A percentile compares a stretch with the other conserved stretches of the same genome.
phyloP scores from a whole-genome alignment of 192 early-diverging fungal species.

The Linnemannia zychae region DNA sequence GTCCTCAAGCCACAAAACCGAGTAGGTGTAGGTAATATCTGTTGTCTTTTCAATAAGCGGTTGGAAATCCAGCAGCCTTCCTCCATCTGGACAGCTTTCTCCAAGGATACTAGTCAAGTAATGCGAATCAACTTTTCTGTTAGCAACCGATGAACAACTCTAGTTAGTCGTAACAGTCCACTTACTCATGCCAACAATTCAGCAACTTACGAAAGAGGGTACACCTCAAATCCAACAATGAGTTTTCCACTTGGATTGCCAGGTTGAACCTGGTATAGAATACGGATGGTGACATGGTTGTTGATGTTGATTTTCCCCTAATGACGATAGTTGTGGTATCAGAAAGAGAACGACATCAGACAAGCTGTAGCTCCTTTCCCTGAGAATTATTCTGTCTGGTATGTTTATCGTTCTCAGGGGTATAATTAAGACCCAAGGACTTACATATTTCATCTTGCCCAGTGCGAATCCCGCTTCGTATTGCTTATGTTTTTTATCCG shows the following conservation, averaged over 20 bases:
- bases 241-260: slow-evolving; percentile 42
- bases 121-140: not conserved
- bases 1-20: slow-evolving; percentile 73
- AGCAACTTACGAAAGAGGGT: slow-evolving; percentile 65
- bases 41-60: slow-evolving; percentile 33
- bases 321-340: not conserved
- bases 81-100: slow-evolving; percentile 3
- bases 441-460: slow-evolving; percentile 56
- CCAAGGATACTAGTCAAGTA: not conserved
- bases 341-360: not conserved
- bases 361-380: not conserved
- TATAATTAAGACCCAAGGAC: not conserved
- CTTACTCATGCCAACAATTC: not conserved
- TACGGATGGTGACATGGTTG: slow-evolving; percentile 72
- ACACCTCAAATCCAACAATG: slow-evolving; percentile 79
- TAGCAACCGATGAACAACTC: too few species aligned
- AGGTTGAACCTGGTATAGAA: slow-evolving; percentile 63
- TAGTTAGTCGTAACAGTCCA: too few species aligned
- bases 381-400: not conserved
- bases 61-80: slow-evolving; percentile 32
- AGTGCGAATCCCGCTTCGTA: slow-evolving; percentile 71
- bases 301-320: slow-evolving; percentile 65
- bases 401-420: too few species aligned
- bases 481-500: slow-evolving; percentile 21
- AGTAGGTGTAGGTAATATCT: slow-evolving; percentile 71